Evolutionary conservation across 164 flowering plant species (phyloP), one percentile per base, ranked within the genome.

Genomic region (Tinospora cordifolia): DNA sequence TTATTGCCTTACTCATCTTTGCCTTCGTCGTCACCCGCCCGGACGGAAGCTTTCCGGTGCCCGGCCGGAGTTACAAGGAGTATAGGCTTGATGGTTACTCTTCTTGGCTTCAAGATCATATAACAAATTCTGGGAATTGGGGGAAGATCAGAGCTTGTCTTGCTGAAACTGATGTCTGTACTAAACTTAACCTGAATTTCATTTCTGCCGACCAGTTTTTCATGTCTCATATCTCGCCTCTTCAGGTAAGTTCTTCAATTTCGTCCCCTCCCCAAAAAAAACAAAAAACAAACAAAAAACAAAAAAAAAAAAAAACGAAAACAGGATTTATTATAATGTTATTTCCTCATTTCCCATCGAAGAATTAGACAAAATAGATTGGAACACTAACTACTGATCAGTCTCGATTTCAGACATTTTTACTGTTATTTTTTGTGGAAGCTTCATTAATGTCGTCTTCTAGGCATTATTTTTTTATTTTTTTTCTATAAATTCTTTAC

Each of bases 21-120:
- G 90, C 97, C 62, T 92, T 87, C 82, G 80, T 87, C 63, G 96
- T 92, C 57, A 90, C 97, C 27, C 79, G 84, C 11, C 82, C 81
- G 25, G 83, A 82, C 74, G 95, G 97, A 19, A 77, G 84, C 44
- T 81, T 83, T 74, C 17, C 65, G 14, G 89, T 87, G 6, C 79
- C 88, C 25, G 97, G 92, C 1, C 67, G 86, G 25, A 86, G 62
- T 0, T 94, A 81, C 75, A 75, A 74, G 54, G 99, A 94, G 85
- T 94, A 87, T 74, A 57, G 85, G 69, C 83, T 89, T 21, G 78
- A 68, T 0, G 90, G 90, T 14, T 94, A 76, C 78, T 89, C 96
- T 15, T 3, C 69, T 0, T 94, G 98, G 99, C 83, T 94, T 46
- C 78, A 85, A 69, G 74, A 82, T 46, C 86, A 84, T 58, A 83